Percentiles rank a stretch among this genome's conserved stretches.
Conservation (phyloP, 2,329 filamentous ascomycete species). For the Colletotrichum sp. region DNA sequence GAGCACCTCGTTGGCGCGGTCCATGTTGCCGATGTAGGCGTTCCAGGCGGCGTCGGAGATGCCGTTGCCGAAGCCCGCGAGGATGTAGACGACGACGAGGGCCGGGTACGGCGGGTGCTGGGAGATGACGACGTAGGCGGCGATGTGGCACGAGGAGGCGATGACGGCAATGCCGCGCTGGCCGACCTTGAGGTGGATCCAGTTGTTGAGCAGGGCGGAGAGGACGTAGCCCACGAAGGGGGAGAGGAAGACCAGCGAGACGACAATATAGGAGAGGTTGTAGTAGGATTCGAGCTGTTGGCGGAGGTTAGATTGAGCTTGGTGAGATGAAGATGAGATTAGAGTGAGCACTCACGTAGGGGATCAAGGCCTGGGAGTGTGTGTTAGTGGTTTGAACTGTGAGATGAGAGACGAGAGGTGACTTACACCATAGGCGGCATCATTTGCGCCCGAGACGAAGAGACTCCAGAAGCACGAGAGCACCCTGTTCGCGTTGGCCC, state of each 20-base stretch:
- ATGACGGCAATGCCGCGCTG: conserved; percentile 66
- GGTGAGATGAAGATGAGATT: conserved; percentile 24
- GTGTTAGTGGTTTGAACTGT: conserved; percentile 9
- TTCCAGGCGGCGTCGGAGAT: conserved; percentile 63
- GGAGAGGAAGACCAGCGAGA: conserved; percentile 70
- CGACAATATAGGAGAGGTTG: conserved; percentile 61
- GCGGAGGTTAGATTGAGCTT: conserved; percentile 24
- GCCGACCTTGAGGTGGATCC: conserved; percentile 38
- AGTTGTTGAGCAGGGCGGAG: conserved; percentile 66
- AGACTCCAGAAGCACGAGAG: conserved; percentile 63
- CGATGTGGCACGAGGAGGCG: conserved; percentile 62
- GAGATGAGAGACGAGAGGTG: background rate
- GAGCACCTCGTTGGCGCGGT: conserved; percentile 71
- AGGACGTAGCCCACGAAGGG: conserved; percentile 69
- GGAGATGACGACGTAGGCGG: conserved; percentile 68
- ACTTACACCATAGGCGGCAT: conserved; percentile 62
- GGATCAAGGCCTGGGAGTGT: conserved; percentile 48
- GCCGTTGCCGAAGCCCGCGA: conserved; percentile 75
- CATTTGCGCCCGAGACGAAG: conserved; percentile 62
- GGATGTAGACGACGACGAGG: conserved; percentile 67
- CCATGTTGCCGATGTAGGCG: conserved; percentile 68
- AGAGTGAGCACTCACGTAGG: conserved; percentile 42
- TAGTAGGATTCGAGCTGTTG: conserved; percentile 54
- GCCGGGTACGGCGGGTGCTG: conserved; percentile 72
- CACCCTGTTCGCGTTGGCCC: conserved; percentile 51